phyloP scores from a whole-genome alignment of 2,329 filamentous ascomycete genomes.

The Penicillium oxalicum region DNA sequence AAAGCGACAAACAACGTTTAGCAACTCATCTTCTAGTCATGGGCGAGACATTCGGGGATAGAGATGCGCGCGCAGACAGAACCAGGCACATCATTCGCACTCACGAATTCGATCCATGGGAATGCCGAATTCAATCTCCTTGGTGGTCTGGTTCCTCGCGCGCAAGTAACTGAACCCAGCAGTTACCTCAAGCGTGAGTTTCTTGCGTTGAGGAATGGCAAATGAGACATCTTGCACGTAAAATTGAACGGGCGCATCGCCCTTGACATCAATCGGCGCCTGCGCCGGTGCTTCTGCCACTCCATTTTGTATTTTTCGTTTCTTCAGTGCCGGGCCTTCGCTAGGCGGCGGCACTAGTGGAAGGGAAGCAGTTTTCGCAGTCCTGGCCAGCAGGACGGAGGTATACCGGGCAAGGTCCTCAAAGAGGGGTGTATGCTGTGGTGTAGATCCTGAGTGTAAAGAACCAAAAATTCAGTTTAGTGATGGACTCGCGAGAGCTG shows the following conservation, averaged over 20 bases:
- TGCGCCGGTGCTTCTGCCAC: conserved; percentile 23
- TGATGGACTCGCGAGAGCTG: neutral
- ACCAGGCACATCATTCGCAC: conserved; percentile 11
- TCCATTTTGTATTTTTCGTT: conserved; percentile 46
- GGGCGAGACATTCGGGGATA: neutral
- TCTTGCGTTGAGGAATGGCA: conserved; percentile 58
- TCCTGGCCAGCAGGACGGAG: conserved; percentile 32
- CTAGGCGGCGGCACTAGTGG: conserved; percentile 21
- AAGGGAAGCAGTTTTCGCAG: conserved; percentile 21
- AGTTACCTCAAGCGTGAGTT: conserved; percentile 55
- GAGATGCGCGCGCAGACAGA: neutral
- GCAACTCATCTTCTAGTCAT: neutral
- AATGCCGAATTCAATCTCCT: conserved; percentile 50
- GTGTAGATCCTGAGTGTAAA: conserved; percentile 27
- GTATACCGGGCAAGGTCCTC: conserved; percentile 47
- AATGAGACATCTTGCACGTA: conserved; percentile 55
- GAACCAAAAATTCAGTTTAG: conserved; percentile 10
- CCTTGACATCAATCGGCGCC: conserved; percentile 28
- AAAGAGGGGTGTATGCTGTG: conserved; percentile 40
- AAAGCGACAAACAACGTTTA: conserved; percentile 3
- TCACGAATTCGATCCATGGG: conserved; percentile 46
- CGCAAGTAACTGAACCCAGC: conserved; percentile 40
- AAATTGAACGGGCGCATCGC: conserved; percentile 34
- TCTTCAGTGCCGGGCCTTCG: conserved; percentile 41
- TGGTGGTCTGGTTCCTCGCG: conserved; percentile 46